Conservation (phyloP, 805 yeast species). For the Tetrapisispora taiwanensis region DNA sequence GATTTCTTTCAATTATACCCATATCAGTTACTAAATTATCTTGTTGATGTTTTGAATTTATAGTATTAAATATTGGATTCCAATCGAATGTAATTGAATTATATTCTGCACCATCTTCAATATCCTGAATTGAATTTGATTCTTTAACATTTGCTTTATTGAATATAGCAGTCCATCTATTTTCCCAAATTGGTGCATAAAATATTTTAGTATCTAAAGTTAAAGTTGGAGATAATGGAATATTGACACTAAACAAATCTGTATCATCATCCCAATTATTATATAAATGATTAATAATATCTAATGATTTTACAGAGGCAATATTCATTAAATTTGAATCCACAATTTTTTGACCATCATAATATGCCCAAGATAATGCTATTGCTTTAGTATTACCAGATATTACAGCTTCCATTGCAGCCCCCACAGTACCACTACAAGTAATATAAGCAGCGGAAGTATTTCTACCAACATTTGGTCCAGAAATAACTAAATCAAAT, state of each 20-base stretch:
- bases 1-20: slow-evolving; percentile 53
- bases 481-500: slow-evolving; percentile 81
- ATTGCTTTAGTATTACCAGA: slow-evolving; percentile 52
- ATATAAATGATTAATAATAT: slow-evolving; percentile 49
- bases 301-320: slow-evolving; percentile 62
- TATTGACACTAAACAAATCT: slow-evolving; percentile 74
- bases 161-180: slow-evolving; percentile 69
- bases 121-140: slow-evolving; percentile 26
- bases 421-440: slow-evolving; percentile 93
- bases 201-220: slow-evolving; percentile 47
- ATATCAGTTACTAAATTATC: slow-evolving; percentile 42
- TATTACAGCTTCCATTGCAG: slow-evolving; percentile 87
- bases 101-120: slow-evolving; percentile 38
- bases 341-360: slow-evolving; percentile 38
- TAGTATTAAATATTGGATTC: slow-evolving; percentile 68
- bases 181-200: slow-evolving; percentile 72
- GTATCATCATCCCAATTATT: slow-evolving; percentile 46
- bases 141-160: slow-evolving; percentile 15
- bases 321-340: slow-evolving; percentile 40
- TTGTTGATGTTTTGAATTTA: slow-evolving; percentile 20
- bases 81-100: slow-evolving; percentile 53
- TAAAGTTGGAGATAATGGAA: slow-evolving; percentile 58
- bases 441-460: slow-evolving; percentile 80
- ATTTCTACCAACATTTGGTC: slow-evolving; percentile 94
- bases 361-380: slow-evolving; percentile 83